Evolutionary conservation across 768 basidiomycete species (phyloP).

Genomic region (Xerocomellus dryophilus): DNA sequence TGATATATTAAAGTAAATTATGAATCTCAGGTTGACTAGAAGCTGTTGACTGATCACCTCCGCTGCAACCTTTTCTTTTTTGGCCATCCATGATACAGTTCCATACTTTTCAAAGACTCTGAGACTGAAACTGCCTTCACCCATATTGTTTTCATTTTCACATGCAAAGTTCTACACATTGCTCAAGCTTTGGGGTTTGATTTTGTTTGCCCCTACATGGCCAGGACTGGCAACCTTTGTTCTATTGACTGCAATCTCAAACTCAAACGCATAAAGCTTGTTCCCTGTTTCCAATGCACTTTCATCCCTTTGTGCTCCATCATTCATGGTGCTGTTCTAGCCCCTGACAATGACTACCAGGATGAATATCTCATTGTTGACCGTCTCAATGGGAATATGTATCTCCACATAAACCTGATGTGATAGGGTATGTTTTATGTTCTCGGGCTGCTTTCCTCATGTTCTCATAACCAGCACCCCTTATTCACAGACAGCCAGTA

Average conservation of each 20-base stretch:
- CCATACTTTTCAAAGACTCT: no score
- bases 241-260: not conserved
- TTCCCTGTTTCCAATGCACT: not conserved
- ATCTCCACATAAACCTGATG: no score
- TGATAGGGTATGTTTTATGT: no score
- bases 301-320: not conserved
- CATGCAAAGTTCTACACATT: slow-evolving; percentile 3
- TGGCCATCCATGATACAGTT: slow-evolving; percentile 15
- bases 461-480: no score
- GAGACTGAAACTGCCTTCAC: slow-evolving; percentile 21
- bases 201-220: not conserved
- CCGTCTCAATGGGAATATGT: no score
- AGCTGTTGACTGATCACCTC: slow-evolving; percentile 32
- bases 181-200: not conserved
- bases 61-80: slow-evolving; percentile 32
- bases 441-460: no score
- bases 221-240: not conserved
- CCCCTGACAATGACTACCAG: no score
- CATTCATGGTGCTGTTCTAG: not conserved
- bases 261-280: not conserved
- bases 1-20: slow-evolving; percentile 28
- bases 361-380: no score
- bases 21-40: slow-evolving; percentile 9
- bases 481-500: no score
- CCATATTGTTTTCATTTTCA: slow-evolving; percentile 23